Conservation (phyloP, 139 green algal genomes). For the Coelastrella sp. region DNA sequence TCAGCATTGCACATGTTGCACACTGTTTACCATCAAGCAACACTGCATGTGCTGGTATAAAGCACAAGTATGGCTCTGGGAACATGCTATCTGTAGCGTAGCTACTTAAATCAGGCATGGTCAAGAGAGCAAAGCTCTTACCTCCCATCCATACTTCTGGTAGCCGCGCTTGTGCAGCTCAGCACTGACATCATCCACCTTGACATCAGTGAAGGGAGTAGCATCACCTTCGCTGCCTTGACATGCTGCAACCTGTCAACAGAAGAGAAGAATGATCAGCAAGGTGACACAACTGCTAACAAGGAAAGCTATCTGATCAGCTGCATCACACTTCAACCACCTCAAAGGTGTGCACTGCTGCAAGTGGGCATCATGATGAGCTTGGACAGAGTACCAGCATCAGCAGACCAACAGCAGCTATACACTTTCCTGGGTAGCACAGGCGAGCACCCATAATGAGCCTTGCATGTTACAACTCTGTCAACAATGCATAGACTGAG, state of each 20-base stretch:
- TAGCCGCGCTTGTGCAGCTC: slow-evolving; percentile 86
- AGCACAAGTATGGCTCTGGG: no score
- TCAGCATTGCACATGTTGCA: no score
- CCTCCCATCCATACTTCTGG: slow-evolving; percentile 89
- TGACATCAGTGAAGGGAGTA: slow-evolving; percentile 98
- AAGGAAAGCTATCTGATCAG: neutral
- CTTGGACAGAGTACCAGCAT: neutral
- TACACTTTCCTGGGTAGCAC: neutral
- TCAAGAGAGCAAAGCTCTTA: neutral
- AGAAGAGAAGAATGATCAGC: neutral
- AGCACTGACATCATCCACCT: slow-evolving; percentile 93
- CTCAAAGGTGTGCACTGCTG: no score
- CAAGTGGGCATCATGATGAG: no score
- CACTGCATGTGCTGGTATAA: no score
- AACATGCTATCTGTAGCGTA: no score
- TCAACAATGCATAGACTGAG: no score
- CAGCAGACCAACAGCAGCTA: neutral
- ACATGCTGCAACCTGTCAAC: slow-evolving; percentile 74
- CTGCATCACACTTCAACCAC: neutral
- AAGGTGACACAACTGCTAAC: neutral
- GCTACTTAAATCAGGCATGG: no score
- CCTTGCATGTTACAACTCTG: no score
- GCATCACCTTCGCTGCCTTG: slow-evolving; percentile 96
- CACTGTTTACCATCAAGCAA: no score
- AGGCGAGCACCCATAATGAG: neutral